These are phyloP conservation scores for Dipodascopsis uninucleata DNA, from an alignment of 805 yeast species.

Conservation along the genomic window DNA sequence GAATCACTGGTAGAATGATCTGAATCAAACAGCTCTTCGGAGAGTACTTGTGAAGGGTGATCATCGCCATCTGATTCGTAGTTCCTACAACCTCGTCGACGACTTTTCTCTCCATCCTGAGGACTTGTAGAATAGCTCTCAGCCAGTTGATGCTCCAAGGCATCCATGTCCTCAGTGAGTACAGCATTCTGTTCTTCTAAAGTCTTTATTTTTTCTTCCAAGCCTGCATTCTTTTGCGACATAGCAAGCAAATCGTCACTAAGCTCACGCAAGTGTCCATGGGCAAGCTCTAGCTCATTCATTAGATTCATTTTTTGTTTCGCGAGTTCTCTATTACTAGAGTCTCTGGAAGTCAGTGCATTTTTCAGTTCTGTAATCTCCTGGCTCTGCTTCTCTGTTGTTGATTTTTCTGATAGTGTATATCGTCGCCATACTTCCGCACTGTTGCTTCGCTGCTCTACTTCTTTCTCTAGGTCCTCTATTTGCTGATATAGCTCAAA, in stretches of 20 bases:
- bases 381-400: constrained; percentile 4
- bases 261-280: constrained; percentile 4
- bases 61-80: not conserved
- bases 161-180: constrained; percentile 4
- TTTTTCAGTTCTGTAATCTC: constrained; percentile 9
- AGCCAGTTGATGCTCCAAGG: not conserved
- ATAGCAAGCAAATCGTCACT: constrained; percentile 3
- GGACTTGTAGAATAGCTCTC: not conserved
- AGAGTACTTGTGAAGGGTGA: constrained; percentile 4
- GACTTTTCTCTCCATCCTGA: constrained; percentile 1
- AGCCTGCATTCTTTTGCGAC: constrained; percentile 7
- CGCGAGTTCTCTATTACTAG: constrained; percentile 19
- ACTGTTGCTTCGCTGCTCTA: constrained; percentile 10
- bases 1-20: not conserved
- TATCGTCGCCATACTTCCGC: constrained; percentile 20
- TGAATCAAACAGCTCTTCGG: not conserved
- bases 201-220: constrained; percentile 4
- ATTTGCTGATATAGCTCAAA: constrained; percentile 6
- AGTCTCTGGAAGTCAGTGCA: constrained; percentile 16
- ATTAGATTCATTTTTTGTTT: constrained; percentile 4
- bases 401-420: constrained; percentile 11
- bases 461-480: constrained; percentile 14
- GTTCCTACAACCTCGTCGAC: not conserved
- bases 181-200: constrained; percentile 4
- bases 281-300: constrained; percentile 7